Base-by-base conservation (phyloP, 176 grass and related monocot species). In the Triticum urartu region DNA sequence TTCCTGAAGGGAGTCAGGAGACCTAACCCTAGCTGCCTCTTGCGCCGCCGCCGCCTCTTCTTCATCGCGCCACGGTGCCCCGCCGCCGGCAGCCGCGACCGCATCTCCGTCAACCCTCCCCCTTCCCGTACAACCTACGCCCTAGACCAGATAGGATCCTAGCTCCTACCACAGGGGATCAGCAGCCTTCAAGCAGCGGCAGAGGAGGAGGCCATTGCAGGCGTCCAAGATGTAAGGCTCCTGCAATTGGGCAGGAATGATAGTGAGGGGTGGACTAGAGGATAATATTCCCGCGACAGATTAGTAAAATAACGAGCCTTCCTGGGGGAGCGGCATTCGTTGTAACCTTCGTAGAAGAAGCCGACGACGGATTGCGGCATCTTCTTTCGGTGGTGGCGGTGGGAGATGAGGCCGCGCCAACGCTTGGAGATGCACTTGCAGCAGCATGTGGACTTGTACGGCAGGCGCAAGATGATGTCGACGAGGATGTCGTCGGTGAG, bases 151-250 rank as follows among this genome's bases (percentile, higher is more conserved):
- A 5, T 35, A 35, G 34, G 34, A 35, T 35, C 34, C 34, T 35
- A 35, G 34, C 34, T 35, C 34, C 34, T 35, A 35, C 34, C 34
- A 35, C 38, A 4, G 22, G 70, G 70, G n/a, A 6, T 73, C 39
- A 25, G 38, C 42, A 2, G 1, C 0, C 39, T 73, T 73, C 70
- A 38, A 72, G 11, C 70, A 72, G 38, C 70, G n/a, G 38, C 70
- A 72, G 21, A 72, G 38, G 11, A 72, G 70, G 38, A 72, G 70
- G 70, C 70, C 70, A 45, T 45, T 72, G 70, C 70, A 72, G 70
- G 10, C 7, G 38, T 72, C n/a, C 70, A 73, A 43, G 70, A 73
- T 45, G 39, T 73, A 42, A 45, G 11, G 70, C 70, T 45, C n/a
- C 25, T 25, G 25, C 25, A 73, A 14, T 1, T 39, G 34, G 68